Percentiles rank a stretch among this genome's conserved stretches.
phyloP scores from a whole-genome alignment of 148 eudicot species.

The Vaccinium corymbosum region DNA sequence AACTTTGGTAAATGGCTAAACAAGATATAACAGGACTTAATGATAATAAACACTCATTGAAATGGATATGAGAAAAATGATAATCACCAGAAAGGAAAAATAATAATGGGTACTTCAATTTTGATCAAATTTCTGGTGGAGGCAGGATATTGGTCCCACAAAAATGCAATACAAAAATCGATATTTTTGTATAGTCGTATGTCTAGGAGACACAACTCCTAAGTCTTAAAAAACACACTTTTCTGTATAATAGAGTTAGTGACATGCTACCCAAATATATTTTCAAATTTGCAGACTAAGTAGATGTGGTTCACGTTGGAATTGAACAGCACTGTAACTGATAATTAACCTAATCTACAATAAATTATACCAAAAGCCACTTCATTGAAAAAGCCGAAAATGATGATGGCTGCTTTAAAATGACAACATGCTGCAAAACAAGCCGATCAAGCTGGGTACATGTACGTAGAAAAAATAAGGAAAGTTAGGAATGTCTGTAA shows the following conservation, averaged over 20 bases:
- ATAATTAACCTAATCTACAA: not conserved
- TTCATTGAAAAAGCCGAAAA: not conserved
- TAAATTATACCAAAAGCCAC: not conserved
- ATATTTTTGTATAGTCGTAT: not conserved
- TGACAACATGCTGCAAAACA: not conserved
- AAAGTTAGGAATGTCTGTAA: not conserved
- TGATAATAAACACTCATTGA: not conserved
- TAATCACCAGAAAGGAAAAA: not conserved
- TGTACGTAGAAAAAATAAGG: not conserved
- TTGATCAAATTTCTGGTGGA: not conserved
- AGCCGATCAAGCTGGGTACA: not conserved
- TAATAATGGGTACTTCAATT: not conserved
- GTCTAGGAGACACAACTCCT: not conserved
- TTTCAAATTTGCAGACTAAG: not conserved
- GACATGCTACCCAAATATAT: not conserved
- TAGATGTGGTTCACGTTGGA: not conserved
- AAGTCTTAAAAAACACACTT: not conserved
- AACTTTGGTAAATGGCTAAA: not conserved
- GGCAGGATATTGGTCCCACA: not conserved
- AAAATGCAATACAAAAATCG: not conserved
- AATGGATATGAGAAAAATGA: not conserved
- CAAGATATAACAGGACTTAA: not conserved
- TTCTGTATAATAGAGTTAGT: not conserved
- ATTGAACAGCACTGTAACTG: not conserved
- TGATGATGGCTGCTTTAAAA: not conserved